These are phyloP conservation scores for Blastobotrys attinorum DNA, from an alignment of 805 yeast species.

Conservation along the genomic window DNA sequence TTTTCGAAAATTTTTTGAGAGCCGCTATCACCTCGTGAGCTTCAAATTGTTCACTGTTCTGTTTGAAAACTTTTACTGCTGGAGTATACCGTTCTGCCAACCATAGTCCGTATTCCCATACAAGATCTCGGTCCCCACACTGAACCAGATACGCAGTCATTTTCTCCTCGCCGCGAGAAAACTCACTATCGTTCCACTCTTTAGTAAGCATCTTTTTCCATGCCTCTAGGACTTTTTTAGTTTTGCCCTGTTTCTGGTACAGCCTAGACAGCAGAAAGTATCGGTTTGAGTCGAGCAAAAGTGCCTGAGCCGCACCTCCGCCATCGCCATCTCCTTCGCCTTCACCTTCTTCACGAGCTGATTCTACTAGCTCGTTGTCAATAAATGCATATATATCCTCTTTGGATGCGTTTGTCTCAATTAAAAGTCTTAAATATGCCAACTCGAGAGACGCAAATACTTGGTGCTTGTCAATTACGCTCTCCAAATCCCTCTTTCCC, in stretches of 20 bases:
- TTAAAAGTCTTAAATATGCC: constrained; percentile 21
- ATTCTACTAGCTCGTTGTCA: constrained; percentile 21
- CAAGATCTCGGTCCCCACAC: constrained; percentile 24
- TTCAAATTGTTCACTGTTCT: constrained; percentile 22
- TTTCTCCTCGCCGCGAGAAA: constrained; percentile 21
- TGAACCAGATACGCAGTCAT: constrained; percentile 21
- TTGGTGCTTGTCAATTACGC: constrained; percentile 20
- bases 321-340: too few relatives aligned
- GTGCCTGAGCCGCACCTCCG: constrained; percentile 14
- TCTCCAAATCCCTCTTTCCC: constrained; percentile 24
- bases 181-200: constrained; percentile 21
- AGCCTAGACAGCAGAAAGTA: constrained; percentile 24
- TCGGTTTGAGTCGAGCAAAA: constrained; percentile 17
- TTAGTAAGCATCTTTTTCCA: constrained; percentile 22
- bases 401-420: constrained; percentile 16
- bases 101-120: constrained; percentile 33
- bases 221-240: constrained; percentile 20
- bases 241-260: constrained; percentile 19
- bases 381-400: constrained; percentile 22
- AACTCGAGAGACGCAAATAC: constrained; percentile 25
- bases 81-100: constrained; percentile 23
- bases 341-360: constrained; percentile 17
- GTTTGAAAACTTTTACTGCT: constrained; percentile 28
- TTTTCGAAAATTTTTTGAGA: constrained; percentile 22
- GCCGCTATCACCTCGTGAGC: constrained; percentile 25